Base-by-base conservation (phyloP, 2,329 filamentous ascomycete species). In the Bipolaris cookei region DNA sequence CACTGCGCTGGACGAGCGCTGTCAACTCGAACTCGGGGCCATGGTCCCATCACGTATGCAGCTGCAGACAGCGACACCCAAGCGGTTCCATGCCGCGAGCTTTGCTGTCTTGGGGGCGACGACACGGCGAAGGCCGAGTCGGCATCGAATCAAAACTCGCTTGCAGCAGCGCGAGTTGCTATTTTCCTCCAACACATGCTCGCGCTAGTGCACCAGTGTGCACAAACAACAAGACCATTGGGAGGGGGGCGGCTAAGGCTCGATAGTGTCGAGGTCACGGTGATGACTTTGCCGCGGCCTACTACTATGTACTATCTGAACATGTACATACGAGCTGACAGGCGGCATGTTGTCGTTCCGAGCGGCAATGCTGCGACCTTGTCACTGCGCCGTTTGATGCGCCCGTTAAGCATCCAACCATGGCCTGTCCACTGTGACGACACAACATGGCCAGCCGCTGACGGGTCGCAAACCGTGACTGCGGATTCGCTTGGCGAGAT, bases 31-130 rank as follows among this genome's bases (percentile, higher is more conserved):
- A 39, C 48, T 56, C 45, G 38, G 38, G 48, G 20, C 43, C 10
- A 30, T 32, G 23, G 23, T 43, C 23, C 41, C 35, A 58, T 49
- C 44, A 55, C 55, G 48, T 48, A 38, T 18, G 25, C 25, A 11
- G 21, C 34, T 47, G 54, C 44, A 54, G 34, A 38, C 21, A 16
- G 47, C 38, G 44, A 54, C 47, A 56, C 56, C 62, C 63, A 66
- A 65, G 58, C 62, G 63, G 62, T 50, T 62, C 59, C 60, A 67
- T 66, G 56, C 63, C 58, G 62, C 63, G 57, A 62, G 51, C 42
- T 56, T 56, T 61, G 42, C 50, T 49, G 34, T 23, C 38, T 28
- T 41, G 48, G 55, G 43, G 30, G 45, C 51, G 39, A 38, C 43
- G 21, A 34, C 6, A 48, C 48, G 32, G 51, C 39, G 39, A 37